phyloP scores from a whole-genome alignment of 75 land plant species.

The Cunninghamia lanceolata region DNA sequence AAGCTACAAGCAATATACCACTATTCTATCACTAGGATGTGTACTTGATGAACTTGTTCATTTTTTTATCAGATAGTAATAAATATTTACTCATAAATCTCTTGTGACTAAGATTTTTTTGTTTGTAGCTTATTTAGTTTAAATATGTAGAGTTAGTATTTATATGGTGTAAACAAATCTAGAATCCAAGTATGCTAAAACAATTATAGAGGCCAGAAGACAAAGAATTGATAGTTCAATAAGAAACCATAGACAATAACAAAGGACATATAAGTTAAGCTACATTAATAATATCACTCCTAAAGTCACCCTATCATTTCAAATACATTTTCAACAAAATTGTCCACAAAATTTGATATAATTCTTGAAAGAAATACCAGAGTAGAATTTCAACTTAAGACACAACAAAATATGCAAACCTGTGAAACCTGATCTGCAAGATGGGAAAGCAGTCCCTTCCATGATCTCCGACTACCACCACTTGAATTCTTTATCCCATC shows the following conservation, averaged over 20 bases:
- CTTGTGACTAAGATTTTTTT: no score
- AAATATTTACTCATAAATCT: background rate
- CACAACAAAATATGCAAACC: slow-evolving; percentile 31
- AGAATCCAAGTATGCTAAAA: background rate
- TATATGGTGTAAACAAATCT: background rate
- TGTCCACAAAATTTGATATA: background rate
- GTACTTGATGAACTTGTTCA: no score
- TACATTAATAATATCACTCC: background rate
- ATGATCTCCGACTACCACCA: slow-evolving; percentile 22
- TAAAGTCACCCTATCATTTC: background rate
- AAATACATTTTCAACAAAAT: background rate
- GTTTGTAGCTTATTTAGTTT: background rate
- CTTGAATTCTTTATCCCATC: slow-evolving; percentile 27
- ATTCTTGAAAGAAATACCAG: background rate
- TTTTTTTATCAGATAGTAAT: background rate
- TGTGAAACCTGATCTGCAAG: slow-evolving; percentile 89
- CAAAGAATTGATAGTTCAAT: background rate
- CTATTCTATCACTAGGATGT: no score
- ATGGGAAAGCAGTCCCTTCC: slow-evolving; percentile 65
- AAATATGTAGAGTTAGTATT: background rate
- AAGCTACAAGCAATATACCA: no score
- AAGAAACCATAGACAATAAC: background rate
- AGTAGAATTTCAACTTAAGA: background rate
- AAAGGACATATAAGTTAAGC: background rate
- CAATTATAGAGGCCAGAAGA: background rate